A percentile compares a stretch with the other conserved stretches of the same genome.
phyloP scores from a whole-genome alignment of 2,329 filamentous ascomycete genomes.

The Botryosphaeria dothidea region DNA sequence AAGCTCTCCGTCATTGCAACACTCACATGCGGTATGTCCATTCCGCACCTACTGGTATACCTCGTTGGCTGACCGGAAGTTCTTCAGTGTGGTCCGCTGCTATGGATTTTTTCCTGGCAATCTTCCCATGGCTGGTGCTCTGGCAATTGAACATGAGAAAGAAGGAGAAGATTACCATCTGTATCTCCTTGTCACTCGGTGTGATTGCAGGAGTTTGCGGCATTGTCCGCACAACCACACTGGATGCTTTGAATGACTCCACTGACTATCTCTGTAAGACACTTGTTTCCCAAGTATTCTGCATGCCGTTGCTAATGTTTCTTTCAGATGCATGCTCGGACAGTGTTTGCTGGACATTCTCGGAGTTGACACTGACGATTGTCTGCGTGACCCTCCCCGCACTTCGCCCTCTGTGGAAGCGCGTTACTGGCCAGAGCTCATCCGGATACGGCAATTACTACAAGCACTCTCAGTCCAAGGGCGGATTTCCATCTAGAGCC shows the following conservation, averaged over 20 bases:
- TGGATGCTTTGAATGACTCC: conserved; percentile 26
- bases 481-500: background rate
- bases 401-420: conserved; percentile 28
- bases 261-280: conserved; percentile 23
- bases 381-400: conserved; percentile 31
- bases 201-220: conserved; percentile 24
- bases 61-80: conserved; percentile 18
- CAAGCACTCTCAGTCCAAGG: conserved; percentile 9
- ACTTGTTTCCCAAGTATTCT: conserved; percentile 17
- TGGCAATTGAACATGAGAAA: conserved; percentile 31
- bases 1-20: conserved; percentile 1
- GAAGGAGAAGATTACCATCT: conserved; percentile 34
- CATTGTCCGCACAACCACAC: conserved; percentile 28
- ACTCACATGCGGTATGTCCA: background rate
- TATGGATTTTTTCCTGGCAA: conserved; percentile 32
- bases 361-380: conserved; percentile 32
- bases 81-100: background rate
- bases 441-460: conserved; percentile 10
- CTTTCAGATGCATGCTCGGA: conserved; percentile 17
- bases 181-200: conserved; percentile 32
- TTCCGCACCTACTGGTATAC: too few relatives aligned
- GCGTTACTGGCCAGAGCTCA: conserved; percentile 3
- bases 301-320: conserved; percentile 12
- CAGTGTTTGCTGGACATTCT: conserved; percentile 30
- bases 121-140: conserved; percentile 29